phyloP scores from a whole-genome alignment of 2,329 filamentous ascomycete genomes.

The Phaeosphaeria sp. region DNA sequence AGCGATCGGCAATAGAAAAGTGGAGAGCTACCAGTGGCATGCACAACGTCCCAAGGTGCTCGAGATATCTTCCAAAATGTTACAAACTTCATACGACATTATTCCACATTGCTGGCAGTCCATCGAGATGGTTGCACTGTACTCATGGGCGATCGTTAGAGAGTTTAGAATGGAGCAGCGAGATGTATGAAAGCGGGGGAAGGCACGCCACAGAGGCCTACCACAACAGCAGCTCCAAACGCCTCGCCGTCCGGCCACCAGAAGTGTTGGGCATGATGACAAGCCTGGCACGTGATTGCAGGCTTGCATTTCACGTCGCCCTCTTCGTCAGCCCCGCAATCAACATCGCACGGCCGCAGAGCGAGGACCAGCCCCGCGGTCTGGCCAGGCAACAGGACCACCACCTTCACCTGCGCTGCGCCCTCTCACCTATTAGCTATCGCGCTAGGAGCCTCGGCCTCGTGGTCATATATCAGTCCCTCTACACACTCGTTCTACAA shows the following conservation, averaged over 20 bases:
- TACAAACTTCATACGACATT: not conserved
- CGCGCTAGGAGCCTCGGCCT: not conserved
- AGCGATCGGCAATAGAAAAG: not conserved
- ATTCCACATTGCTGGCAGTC: not conserved
- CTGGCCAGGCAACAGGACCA: constrained; percentile 1
- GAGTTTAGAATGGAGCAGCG: not conserved
- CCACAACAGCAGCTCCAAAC: not conserved
- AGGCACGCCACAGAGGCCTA: not conserved
- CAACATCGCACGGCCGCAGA: not conserved
- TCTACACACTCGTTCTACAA: not conserved
- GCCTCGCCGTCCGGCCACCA: not conserved
- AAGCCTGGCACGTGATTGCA: not conserved
- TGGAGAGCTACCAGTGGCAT: not conserved
- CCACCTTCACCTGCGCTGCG: not conserved
- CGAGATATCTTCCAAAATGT: not conserved
- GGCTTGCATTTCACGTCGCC: not conserved
- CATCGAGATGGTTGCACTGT: not conserved
- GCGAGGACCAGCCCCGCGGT: not conserved
- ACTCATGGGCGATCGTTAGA: not conserved
- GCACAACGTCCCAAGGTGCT: not conserved
- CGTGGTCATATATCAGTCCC: not conserved
- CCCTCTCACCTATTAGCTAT: not conserved
- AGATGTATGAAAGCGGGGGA: not conserved
- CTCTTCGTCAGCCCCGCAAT: not conserved
- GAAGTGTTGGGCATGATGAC: not conserved